These are phyloP conservation scores for Nannizziopsis arthrosporioides DNA, from an alignment of 2,329 filamentous ascomycete species.

Conservation along the genomic window DNA sequence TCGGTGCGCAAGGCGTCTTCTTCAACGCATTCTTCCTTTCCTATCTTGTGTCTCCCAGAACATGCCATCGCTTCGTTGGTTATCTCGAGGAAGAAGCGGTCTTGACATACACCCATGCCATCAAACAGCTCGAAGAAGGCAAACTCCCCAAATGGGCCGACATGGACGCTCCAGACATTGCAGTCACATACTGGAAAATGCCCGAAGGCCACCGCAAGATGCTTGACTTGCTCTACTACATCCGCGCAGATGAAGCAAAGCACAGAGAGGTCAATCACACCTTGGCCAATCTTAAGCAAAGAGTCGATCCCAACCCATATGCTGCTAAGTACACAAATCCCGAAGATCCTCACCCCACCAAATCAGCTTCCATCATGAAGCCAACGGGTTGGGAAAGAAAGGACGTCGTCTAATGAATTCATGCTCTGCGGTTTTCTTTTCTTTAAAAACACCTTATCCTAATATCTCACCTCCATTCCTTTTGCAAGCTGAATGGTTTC, in stretches of 20 bases:
- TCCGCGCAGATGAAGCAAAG: slow-evolving; percentile 78
- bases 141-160: slow-evolving; percentile 69
- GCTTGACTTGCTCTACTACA: slow-evolving; percentile 76
- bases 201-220: slow-evolving; percentile 71
- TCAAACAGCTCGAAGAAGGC: slow-evolving; percentile 77
- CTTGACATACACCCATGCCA: slow-evolving; percentile 81
- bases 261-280: slow-evolving; percentile 96
- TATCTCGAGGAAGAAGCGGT: slow-evolving; percentile 97
- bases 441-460: neutral
- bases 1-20: slow-evolving; percentile 88
- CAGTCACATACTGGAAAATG: slow-evolving; percentile 88
- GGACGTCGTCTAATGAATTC: slow-evolving; percentile 52
- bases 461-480: neutral
- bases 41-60: slow-evolving; percentile 76
- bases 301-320: slow-evolving; percentile 84
- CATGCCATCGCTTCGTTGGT: slow-evolving; percentile 88
- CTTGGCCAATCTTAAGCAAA: slow-evolving; percentile 73
- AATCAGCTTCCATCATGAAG: slow-evolving; percentile 52
- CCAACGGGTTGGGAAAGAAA: slow-evolving; percentile 69
- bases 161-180: slow-evolving; percentile 74
- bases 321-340: slow-evolving; percentile 67
- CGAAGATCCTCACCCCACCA: slow-evolving; percentile 55
- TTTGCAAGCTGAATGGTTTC: neutral
- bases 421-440: neutral
- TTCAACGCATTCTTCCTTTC: slow-evolving; percentile 87